Percentiles rank a stretch among this genome's conserved stretches.
phyloP scores from a whole-genome alignment of 495 filamentous ascomycete species.

The Viridothelium virens region DNA sequence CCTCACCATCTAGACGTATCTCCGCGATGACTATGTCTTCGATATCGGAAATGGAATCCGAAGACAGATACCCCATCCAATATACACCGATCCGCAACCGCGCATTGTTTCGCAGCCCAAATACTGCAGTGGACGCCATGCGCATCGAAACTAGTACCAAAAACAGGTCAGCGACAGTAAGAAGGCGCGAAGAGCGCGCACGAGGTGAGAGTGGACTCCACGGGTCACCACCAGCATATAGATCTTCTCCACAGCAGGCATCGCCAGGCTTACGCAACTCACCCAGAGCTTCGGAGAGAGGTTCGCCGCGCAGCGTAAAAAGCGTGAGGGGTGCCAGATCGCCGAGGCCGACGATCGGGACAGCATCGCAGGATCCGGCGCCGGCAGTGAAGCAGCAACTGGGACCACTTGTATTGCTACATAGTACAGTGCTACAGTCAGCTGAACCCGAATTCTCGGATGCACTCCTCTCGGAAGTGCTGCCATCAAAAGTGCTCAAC shows the following conservation, averaged over 20 bases:
- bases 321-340: not conserved
- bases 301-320: constrained; percentile 1
- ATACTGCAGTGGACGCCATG: not conserved
- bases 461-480: not conserved
- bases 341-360: not conserved
- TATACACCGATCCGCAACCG: constrained; percentile 35
- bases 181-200: not conserved
- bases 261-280: not conserved
- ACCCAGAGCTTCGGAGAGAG: not conserved
- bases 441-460: not conserved
- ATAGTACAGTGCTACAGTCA: not conserved
- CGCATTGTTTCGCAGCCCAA: constrained; percentile 46
- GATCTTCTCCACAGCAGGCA: not conserved
- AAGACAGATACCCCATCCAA: constrained; percentile 14
- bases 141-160: not conserved
- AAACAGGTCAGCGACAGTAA: not conserved
- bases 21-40: not conserved
- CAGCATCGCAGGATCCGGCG: not conserved
- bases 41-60: constrained; percentile 11
- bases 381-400: not conserved
- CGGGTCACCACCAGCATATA: not conserved
- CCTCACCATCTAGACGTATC: not conserved
- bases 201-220: not conserved
- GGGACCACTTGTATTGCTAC: constrained; percentile 1
- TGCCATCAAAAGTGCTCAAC: not conserved